Base-by-base conservation (phyloP, 805 yeast genomes). In the Wickerhamiella musiphila region DNA sequence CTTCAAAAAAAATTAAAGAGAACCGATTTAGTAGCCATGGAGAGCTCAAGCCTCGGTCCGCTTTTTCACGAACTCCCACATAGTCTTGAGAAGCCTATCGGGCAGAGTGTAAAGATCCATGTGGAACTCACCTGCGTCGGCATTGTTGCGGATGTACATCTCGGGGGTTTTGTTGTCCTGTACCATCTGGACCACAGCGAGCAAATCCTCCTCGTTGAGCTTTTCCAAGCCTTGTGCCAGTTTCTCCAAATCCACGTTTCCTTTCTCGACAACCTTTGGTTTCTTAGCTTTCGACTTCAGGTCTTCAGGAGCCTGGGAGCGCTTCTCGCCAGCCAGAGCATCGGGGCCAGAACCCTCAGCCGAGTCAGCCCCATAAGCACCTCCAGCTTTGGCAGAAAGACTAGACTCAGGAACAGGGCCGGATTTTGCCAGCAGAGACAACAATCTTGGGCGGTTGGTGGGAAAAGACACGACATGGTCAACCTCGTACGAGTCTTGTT, bases 181-280 rank as follows among this genome's bases (percentile, higher is more conserved):
- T 25, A 86, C 90, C 94, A 86, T 84, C 57, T 86, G 96, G 34
- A 86, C 96, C 30, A 90, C 90, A 21, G 83, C 92, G 31, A 90
- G 70, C 44, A 86, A 63, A 55, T 90, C 95, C 51, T 90, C 96
- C 56, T 86, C 96, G 36, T 65, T 73, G 42, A 86, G 64, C 55
- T 79, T 79, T 33, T 93, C 81, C 46, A 86, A 66, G 2, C 90
- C 86, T 39, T 76, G 81, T 5, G 96, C 94, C 48, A 86, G 66
- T 50, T 74, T 75, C 51, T 86, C 98, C 45, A 90, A 63, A 52
- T 86, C 95, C 21, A 90, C 74, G 22, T 69, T 56, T 14, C 90
- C 69, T 47, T 61, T 54, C 35, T 56, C 53, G 34, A 52, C 51
- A 20, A 61, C 57, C 38, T 53, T 53, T 32, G 53, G 54, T 51